Conservation (phyloP, 371 early-diverging fungal species). For the Mucor saturninus region DNA sequence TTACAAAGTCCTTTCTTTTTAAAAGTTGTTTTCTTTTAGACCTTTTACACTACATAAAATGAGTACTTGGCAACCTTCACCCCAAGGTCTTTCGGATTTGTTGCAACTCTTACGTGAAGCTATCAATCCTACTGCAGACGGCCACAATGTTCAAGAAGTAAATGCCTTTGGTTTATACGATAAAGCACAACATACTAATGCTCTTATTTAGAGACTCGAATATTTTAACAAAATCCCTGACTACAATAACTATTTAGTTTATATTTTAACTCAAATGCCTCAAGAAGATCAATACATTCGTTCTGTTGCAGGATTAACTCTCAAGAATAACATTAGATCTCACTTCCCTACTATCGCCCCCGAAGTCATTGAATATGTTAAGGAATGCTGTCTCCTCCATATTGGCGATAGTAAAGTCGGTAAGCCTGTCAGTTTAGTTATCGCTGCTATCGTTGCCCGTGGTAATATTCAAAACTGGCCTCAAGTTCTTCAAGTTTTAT, state of each 20-base stretch:
- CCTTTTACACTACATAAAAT: constrained; percentile 23
- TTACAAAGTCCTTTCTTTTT: neutral
- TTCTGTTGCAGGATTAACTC: constrained; percentile 85
- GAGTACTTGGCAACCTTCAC: constrained; percentile 56
- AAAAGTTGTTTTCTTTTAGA: neutral
- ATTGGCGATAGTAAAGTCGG: constrained; percentile 83
- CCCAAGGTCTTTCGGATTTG: constrained; percentile 56
- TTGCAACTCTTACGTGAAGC: constrained; percentile 54
- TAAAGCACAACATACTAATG: no score
- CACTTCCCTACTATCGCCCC: constrained; percentile 66
- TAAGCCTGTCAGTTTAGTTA: constrained; percentile 66
- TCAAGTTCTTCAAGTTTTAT: constrained; percentile 76
- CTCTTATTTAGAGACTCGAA: constrained; percentile 72
- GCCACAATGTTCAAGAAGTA: constrained; percentile 52
- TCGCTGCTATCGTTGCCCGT: constrained; percentile 80
- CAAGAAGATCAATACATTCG: constrained; percentile 69
- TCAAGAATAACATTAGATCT: constrained; percentile 85
- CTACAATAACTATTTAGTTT: constrained; percentile 88
- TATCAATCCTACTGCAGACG: constrained; percentile 44
- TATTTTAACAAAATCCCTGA: constrained; percentile 86
- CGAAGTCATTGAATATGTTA: constrained; percentile 75
- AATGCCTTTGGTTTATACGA: neutral
- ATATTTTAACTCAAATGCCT: constrained; percentile 79
- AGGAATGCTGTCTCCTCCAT: constrained; percentile 70
- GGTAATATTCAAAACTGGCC: constrained; percentile 81